Percentiles rank a stretch among this genome's conserved stretches.
phyloP scores from a whole-genome alignment of 148 eudicot genomes.

The Dianthus caryophyllus region DNA sequence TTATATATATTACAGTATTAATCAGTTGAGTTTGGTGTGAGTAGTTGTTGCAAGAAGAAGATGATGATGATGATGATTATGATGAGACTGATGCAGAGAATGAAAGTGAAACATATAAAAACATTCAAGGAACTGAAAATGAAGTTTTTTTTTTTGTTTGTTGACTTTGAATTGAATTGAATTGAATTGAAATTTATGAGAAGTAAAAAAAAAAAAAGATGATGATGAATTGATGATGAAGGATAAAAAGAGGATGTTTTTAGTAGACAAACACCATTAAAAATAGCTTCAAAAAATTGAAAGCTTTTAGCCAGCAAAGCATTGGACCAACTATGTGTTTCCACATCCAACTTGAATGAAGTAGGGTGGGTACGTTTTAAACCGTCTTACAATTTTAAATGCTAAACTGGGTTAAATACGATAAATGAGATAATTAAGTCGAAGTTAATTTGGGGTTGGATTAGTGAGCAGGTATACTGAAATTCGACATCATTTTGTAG shows the following conservation, averaged over 20 bases:
- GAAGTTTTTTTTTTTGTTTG: neutral
- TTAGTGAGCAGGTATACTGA: too few relatives aligned
- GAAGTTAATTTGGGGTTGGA: too few relatives aligned
- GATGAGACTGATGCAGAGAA: conserved; percentile 26
- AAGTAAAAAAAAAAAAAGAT: neutral
- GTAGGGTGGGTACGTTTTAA: too few relatives aligned
- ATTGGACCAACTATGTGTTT: conserved; percentile 56
- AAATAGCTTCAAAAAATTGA: conserved; percentile 47
- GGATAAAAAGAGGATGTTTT: neutral
- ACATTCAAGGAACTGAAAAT: too few relatives aligned
- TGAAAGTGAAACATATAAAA: conserved; percentile 20
- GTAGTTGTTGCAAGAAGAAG: conserved; percentile 18
- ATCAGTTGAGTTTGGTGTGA: conserved; percentile 14
- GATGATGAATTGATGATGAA: neutral
- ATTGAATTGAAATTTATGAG: too few relatives aligned
- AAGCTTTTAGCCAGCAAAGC: conserved; percentile 81
- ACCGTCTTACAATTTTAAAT: too few relatives aligned
- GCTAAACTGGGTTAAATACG: too few relatives aligned
- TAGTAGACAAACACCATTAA: conserved; percentile 58
- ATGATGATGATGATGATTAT: too few relatives aligned
- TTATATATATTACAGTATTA: too few relatives aligned
- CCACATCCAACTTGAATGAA: conserved; percentile 36
- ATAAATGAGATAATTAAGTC: too few relatives aligned
- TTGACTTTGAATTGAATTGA: conserved; percentile 7
- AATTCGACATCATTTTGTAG: conserved; percentile 38